These are phyloP conservation scores for Begonia loranthoides DNA, from an alignment of 306 rosid species.

Conservation along the genomic window DNA sequence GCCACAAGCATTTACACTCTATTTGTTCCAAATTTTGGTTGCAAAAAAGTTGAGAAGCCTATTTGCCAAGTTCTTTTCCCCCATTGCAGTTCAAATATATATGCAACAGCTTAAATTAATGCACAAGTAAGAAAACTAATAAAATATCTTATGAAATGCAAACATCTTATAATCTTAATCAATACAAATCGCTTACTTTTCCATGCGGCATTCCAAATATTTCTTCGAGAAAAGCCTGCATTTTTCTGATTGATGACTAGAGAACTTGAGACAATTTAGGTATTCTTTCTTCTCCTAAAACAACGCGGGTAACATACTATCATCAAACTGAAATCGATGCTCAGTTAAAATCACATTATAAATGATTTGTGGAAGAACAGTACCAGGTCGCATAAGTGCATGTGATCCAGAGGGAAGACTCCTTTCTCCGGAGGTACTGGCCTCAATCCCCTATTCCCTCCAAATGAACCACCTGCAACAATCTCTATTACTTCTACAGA, in stretches of 20 bases:
- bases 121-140: neutral
- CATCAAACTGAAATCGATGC: conserved; percentile 1
- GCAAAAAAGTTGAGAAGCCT: no score
- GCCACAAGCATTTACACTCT: no score
- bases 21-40: no score
- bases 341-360: neutral
- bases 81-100: no score
- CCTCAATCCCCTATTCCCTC: conserved; percentile 82
- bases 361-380: conserved; percentile 1
- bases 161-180: neutral
- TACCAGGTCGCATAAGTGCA: conserved; percentile 94
- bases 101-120: no score
- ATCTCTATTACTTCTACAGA: neutral
- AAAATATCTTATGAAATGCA: conserved; percentile 5
- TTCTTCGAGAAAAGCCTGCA: conserved; percentile 71
- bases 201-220: conserved; percentile 82
- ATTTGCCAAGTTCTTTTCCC: no score
- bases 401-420: conserved; percentile 81
- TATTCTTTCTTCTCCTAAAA: conserved; percentile 87
- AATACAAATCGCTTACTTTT: conserved; percentile 39
- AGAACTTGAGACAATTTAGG: conserved; percentile 61
- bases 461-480: conserved; percentile 83
- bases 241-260: conserved; percentile 56
- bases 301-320: neutral
- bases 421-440: conserved; percentile 98